Conservation (phyloP, 345 rosid species). For the Boechera retrofracta region DNA sequence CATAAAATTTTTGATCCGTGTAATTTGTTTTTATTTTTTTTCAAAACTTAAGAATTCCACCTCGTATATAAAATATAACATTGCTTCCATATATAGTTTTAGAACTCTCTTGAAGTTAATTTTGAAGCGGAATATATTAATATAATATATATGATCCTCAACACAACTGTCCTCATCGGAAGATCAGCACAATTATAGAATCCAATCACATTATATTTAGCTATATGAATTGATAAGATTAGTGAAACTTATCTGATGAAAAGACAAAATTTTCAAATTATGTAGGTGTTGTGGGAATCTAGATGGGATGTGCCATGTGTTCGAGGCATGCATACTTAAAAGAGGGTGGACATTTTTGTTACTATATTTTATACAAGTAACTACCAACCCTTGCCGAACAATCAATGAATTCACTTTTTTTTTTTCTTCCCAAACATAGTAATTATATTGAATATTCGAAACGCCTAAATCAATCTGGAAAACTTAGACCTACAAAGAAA, state of each 20-base stretch:
- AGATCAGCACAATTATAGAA: conserved; percentile 10
- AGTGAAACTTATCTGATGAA: conserved; percentile 22
- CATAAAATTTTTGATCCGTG: neutral
- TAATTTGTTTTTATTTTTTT: neutral
- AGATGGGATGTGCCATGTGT: conserved; percentile 16
- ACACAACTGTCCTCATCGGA: neutral
- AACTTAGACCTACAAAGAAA: neutral
- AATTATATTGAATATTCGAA: neutral
- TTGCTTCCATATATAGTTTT: neutral
- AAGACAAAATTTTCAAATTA: conserved; percentile 3
- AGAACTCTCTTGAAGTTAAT: neutral
- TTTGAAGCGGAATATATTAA: neutral
- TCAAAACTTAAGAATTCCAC: neutral
- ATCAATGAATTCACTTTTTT: neutral
- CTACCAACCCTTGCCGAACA: neutral
- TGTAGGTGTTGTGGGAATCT: conserved; percentile 19
- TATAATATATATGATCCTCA: neutral
- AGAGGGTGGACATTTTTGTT: conserved; percentile 6
- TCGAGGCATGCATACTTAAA: conserved; percentile 21
- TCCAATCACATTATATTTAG: neutral
- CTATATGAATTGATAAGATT: conserved; percentile 17
- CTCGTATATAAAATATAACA: neutral
- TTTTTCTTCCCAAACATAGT: neutral
- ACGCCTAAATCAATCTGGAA: neutral
- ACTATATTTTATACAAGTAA: neutral